Evolutionary conservation across 2,329 filamentous ascomycete genomes (phyloP), one percentile per base, ranked within the genome.

Genomic region (Penicillium frequentans): DNA sequence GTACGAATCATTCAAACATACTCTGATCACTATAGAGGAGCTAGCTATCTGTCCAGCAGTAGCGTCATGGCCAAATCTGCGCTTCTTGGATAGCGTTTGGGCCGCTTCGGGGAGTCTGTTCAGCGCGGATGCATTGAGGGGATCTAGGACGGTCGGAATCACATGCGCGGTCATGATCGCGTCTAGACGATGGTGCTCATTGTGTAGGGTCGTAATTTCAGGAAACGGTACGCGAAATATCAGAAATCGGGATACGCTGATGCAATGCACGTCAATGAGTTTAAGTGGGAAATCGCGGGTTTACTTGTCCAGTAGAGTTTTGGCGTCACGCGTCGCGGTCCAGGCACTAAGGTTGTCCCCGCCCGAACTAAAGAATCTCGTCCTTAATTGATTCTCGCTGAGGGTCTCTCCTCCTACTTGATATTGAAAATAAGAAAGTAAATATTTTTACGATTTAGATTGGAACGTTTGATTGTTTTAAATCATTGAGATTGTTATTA

Each of bases 131-230:
- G 64, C 62, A 56, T 65, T 70, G 60, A 73, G 65, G 49, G 72
- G 64, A 66, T 75, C 68, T 54, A 75, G 68, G 52, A 68, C 64
- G 60, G 62, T 65, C 55, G 66, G 59, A 54, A 60, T 63, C 57
- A 59, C 63, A 60, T 66, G 68, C 63, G 73, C 72, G 64, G 73
- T 69, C 75, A 77, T 77, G 64, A 63, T 71, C 65, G 64, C 62
- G 64, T 68, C 54, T 63, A 64, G 49, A 52, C 62, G 55, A 56
- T 48, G 44, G 56, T 62, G 56, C 27, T 57, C 68, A 71, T 71
- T 49, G 33, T 68, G 59, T 39, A 51, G 43, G 13, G 21, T 59
- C 61, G 58, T 9, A 5, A 26, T 29, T 48, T 23, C 5, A 21
- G 16, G 39, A 23, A 44, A 51, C n/a, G 14, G 26, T 52, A 39